Evolutionary conservation across 495 filamentous ascomycete species (phyloP).

Genomic region (Penicillium odoratum): DNA sequence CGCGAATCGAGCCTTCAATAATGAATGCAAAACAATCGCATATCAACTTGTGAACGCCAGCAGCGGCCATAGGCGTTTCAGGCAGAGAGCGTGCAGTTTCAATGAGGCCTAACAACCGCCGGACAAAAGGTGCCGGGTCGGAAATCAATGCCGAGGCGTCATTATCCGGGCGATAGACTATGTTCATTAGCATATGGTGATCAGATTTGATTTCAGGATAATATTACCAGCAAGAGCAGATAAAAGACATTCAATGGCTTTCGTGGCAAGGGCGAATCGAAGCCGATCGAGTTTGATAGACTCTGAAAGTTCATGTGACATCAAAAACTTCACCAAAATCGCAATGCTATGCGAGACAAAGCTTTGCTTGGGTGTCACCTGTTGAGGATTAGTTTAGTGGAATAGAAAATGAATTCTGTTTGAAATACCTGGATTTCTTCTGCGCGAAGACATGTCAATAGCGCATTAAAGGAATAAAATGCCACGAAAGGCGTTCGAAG

Average conservation of each 20-base stretch:
- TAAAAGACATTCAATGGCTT: constrained; percentile 40
- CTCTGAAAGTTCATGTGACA: constrained; percentile 32
- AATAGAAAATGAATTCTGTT: no score
- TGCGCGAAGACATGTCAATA: constrained; percentile 53
- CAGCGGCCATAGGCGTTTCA: constrained; percentile 5
- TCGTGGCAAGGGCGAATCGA: constrained; percentile 31
- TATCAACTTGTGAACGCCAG: constrained; percentile 38
- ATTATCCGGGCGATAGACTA: constrained; percentile 16
- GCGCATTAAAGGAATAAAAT: constrained; percentile 69
- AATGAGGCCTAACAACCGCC: constrained; percentile 34
- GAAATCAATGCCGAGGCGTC: constrained; percentile 17
- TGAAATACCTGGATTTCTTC: constrained; percentile 25
- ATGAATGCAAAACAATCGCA: constrained; percentile 61
- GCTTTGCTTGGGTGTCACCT: constrained; percentile 25
- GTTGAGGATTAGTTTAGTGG: no score
- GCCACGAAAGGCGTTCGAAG: constrained; percentile 68
- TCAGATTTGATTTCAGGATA: no score
- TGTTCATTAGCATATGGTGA: no score
- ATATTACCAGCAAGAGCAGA: constrained; percentile 19
- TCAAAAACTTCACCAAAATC: constrained; percentile 43
- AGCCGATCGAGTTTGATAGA: constrained; percentile 18
- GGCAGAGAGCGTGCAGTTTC: constrained; percentile 25
- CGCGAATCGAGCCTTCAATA: constrained; percentile 63
- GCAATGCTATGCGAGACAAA: constrained; percentile 48
- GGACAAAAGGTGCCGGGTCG: constrained; percentile 26